These are phyloP conservation scores for Magnusiomyces suaveolens DNA, from an alignment of 1,139 yeast species.

Conservation along the genomic window DNA sequence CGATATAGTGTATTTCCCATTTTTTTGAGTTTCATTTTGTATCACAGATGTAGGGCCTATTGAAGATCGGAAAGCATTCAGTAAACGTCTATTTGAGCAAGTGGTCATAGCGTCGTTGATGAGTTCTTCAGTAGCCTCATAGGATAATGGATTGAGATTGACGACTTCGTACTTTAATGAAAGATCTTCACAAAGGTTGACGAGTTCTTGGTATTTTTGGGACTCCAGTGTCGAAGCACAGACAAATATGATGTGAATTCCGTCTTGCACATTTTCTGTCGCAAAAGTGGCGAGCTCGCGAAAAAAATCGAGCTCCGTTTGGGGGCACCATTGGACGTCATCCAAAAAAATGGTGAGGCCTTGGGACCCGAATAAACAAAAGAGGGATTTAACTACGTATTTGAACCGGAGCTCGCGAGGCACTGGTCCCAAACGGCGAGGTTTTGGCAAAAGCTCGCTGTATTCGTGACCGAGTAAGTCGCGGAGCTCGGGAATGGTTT, in stretches of 20 bases:
- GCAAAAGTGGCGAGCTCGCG: constrained; percentile 25
- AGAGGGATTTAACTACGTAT: constrained; percentile 38
- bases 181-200: constrained; percentile 23
- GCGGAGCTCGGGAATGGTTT: constrained; percentile 40
- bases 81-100: constrained; percentile 2
- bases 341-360: constrained; percentile 43
- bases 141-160: constrained; percentile 20
- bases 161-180: constrained; percentile 24
- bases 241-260: constrained; percentile 24
- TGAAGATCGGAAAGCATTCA: not conserved
- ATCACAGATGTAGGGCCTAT: not conserved
- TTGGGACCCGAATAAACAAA: constrained; percentile 36
- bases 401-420: constrained; percentile 39
- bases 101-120: constrained; percentile 24
- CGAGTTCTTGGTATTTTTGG: constrained; percentile 18
- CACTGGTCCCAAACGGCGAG: constrained; percentile 24
- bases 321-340: constrained; percentile 41
- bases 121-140: constrained; percentile 25
- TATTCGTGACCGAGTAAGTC: constrained; percentile 41
- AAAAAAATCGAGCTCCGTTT: constrained; percentile 25
- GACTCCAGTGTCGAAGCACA: constrained; percentile 24
- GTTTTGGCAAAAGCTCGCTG: constrained; percentile 21
- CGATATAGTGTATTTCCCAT: not conserved
- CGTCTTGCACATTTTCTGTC: constrained; percentile 21
- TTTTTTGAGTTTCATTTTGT: not conserved